Base-by-base conservation (phyloP, 1,284 basidiomycete species). In the Ceratobasidium sp. region DNA sequence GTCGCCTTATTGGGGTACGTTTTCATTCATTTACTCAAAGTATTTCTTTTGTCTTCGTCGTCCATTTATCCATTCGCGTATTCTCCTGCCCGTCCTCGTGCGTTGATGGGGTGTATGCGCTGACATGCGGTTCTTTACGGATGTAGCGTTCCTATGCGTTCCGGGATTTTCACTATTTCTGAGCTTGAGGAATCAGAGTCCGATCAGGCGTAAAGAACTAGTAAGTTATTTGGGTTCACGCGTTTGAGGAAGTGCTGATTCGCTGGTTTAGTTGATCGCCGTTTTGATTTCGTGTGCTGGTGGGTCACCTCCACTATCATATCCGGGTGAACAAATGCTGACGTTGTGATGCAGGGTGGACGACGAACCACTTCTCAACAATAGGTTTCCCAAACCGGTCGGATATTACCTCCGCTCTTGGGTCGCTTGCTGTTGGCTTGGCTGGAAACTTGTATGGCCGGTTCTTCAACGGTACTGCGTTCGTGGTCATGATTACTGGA, bases 401-500 rank as follows among this genome's bases (percentile, higher is more conserved):
- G 74, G 92, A 95, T 80, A 89, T 94, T 79, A 89, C 88, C 51
- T 89, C 91, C 0, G 91, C 91, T 4, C 87, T 92, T 69, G 92
- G 92, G 41, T 93, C 93, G 0, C 93, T 97, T 78, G 89, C 90
- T 0, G 94, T 97, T 51, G 95, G 95, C 8, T 84, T 96, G 67
- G 84, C 95, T 53, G 89, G 95, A 41, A 96, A 96, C 81, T 60
- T 96, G 15, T 97, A 94, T 77, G 93, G 93, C 11, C 89, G 93
- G 54, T 88, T 96, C 82, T 92, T 93, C 81, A 86, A 88, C 44
- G 92, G 93, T 1, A 92, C 93, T 71, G 89, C 91, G 1, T 95
- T 93, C 79, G 90, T 93, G 24, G 88, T 94, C 77, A 89, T 93
- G 90, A 90, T 91, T 67, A 72, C 67, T 17, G 67, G 56, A 3